Percentiles rank a stretch among this genome's conserved stretches.
These are phyloP conservation scores for Polytrichum formosum DNA, from an alignment of 225 moss, liverwort and hornwort species.

Conservation along the genomic window DNA sequence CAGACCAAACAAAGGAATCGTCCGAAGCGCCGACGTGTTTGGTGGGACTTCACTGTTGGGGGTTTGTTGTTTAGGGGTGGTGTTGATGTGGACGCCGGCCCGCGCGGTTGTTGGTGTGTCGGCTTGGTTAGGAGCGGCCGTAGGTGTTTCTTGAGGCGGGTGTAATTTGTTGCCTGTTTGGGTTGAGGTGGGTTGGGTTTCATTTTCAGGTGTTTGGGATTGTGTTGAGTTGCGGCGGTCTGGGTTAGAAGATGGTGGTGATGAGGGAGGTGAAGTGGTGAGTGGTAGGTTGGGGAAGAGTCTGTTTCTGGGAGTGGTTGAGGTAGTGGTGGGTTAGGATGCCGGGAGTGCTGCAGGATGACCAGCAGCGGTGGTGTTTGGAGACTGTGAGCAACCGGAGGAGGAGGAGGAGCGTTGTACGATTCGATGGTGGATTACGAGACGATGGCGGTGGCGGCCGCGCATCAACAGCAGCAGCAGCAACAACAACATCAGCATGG, in stretches of 20 bases:
- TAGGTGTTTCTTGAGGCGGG: background rate
- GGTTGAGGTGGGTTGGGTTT: too few relatives aligned
- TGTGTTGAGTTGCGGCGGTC: background rate
- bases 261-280: too few relatives aligned
- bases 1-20: too few relatives aligned
- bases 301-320: too few relatives aligned
- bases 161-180: background rate
- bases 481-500: constrained; percentile 9
- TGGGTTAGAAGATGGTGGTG: background rate
- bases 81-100: background rate
- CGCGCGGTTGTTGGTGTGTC: background rate
- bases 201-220: too few relatives aligned
- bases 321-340: constrained; percentile 32
- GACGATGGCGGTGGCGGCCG: constrained; percentile 21
- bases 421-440: constrained; percentile 65
- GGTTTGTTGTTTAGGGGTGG: too few relatives aligned
- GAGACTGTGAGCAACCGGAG: constrained; percentile 52
- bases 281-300: too few relatives aligned
- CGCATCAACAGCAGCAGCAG: constrained; percentile 7
- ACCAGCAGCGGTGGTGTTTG: constrained; percentile 59
- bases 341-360: constrained; percentile 88
- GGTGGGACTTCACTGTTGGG: too few relatives aligned
- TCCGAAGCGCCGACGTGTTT: too few relatives aligned
- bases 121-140: background rate
- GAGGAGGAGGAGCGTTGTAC: constrained; percentile 41